A percentile compares a stretch with the other conserved stretches of the same genome.
These are phyloP conservation scores for Colletotrichum sp. DNA, from an alignment of 2,329 filamentous ascomycete genomes.

Conservation along the genomic window DNA sequence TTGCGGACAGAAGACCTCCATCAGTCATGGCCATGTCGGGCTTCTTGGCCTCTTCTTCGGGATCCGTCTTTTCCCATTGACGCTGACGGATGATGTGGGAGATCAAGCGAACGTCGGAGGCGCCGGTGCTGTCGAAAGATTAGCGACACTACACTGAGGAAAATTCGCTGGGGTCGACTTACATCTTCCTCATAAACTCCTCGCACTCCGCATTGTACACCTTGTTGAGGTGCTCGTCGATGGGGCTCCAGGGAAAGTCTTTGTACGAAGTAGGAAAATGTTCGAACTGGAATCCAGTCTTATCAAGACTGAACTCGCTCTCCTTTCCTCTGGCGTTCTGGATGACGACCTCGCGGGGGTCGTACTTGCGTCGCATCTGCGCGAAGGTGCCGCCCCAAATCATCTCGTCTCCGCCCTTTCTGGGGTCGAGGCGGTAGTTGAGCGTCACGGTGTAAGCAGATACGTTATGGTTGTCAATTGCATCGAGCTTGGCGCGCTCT, in stretches of 20 bases:
- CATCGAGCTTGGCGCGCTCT: not conserved
- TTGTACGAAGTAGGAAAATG: not conserved
- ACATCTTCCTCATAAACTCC: not conserved
- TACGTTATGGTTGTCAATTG: not conserved
- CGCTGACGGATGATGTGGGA: slow-evolving; percentile 3
- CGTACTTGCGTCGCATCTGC: slow-evolving; percentile 2
- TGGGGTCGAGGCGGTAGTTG: slow-evolving; percentile 1
- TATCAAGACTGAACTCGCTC: not conserved
- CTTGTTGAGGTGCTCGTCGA: not conserved
- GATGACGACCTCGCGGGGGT: not conserved
- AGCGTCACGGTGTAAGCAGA: not conserved
- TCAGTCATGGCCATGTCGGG: slow-evolving; percentile 10
- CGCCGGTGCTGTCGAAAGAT: not conserved
- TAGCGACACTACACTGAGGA: too few species aligned
- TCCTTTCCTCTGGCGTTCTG: not conserved
- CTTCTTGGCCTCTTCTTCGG: not conserved
- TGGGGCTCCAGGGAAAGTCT: not conserved
- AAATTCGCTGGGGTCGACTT: not conserved
- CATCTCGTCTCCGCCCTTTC: not conserved
- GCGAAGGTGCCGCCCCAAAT: slow-evolving; percentile 11
- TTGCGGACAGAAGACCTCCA: not conserved
- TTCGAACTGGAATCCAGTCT: not conserved
- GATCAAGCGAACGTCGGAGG: not conserved
- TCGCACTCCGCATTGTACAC: not conserved
- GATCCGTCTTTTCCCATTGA: not conserved